phyloP scores from a whole-genome alignment of 148 eudicot species.

The Pouteria glomerata region DNA sequence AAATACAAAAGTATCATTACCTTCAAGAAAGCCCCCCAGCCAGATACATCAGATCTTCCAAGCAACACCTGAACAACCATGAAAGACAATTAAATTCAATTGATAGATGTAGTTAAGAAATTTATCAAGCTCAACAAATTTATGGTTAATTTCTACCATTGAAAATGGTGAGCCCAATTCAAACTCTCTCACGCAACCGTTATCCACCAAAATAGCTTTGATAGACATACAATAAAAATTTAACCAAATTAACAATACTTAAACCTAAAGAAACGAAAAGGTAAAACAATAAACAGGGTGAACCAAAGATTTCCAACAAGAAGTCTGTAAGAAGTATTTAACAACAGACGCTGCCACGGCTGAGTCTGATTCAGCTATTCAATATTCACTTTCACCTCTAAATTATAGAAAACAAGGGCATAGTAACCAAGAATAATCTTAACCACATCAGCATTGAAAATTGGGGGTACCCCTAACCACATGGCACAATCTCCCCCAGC shows the following conservation, averaged over 20 bases:
- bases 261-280: neutral
- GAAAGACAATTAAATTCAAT: neutral
- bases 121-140: neutral
- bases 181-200: neutral
- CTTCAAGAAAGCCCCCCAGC: slow-evolving; percentile 99
- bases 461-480: no score
- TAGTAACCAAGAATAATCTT: neutral
- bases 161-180: neutral
- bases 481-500: no score
- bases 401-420: neutral
- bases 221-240: neutral
- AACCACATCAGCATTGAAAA: neutral
- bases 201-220: neutral
- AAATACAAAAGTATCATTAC: slow-evolving; percentile 23
- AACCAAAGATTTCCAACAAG: no score
- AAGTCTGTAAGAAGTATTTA: no score
- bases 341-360: neutral
- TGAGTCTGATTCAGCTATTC: neutral
- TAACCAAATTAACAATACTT: neutral
- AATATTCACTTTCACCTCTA: neutral
- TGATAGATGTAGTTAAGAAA: neutral
- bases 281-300: neutral
- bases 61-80: slow-evolving; percentile 65
- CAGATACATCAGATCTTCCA: slow-evolving; percentile 96
- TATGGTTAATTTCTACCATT: neutral